Conservation (phyloP, 1,139 yeast genomes). For the Pneumocystis oryctolagi region DNA sequence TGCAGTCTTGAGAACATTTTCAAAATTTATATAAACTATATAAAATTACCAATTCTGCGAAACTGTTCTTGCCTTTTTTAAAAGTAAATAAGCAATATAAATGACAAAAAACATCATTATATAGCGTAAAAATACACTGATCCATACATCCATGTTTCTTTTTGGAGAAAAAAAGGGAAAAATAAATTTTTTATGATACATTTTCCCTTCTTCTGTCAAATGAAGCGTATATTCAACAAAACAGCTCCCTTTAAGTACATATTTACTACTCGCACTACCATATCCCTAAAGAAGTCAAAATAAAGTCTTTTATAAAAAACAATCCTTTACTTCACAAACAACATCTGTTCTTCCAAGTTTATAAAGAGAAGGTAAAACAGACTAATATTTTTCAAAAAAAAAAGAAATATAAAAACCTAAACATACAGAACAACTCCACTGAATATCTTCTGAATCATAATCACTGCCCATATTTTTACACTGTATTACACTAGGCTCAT, state of each 20-base stretch:
- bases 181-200: conserved; percentile 12
- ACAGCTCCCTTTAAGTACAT: conserved; percentile 5
- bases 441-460: conserved; percentile 5
- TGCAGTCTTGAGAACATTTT: neutral
- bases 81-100: neutral
- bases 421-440: conserved; percentile 5
- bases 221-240: conserved; percentile 5
- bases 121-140: neutral
- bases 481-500: neutral
- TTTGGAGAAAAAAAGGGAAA: neutral
- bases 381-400: neutral
- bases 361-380: conserved; percentile 3
- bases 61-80: neutral
- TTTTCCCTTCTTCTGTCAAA: conserved; percentile 5
- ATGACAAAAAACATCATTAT: neutral
- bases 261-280: neutral
- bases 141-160: neutral
- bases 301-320: neutral
- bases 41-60: neutral
- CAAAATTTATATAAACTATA: neutral
- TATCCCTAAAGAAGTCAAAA: conserved; percentile 3
- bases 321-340: conserved; percentile 1
- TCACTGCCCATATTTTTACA: neutral
- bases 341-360: conserved; percentile 7
- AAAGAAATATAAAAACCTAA: neutral